These are phyloP conservation scores for Beta lomatogona DNA, from an alignment of 179 eudicot species.

Conservation along the genomic window DNA sequence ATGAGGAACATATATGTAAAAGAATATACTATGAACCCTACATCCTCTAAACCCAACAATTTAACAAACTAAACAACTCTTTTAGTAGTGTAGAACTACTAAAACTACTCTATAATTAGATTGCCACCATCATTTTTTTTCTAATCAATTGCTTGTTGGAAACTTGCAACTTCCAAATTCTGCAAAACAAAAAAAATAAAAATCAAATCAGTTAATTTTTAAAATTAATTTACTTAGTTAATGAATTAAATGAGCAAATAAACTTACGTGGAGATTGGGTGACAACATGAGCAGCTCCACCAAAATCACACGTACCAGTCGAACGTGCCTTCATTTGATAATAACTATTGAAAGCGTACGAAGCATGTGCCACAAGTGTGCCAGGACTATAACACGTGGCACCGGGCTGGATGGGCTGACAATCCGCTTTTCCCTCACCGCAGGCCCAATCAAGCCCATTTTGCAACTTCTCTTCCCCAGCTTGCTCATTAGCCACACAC, in stretches of 20 bases:
- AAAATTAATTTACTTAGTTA: not conserved
- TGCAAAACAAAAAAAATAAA: constrained; percentile 33
- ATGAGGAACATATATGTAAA: not conserved
- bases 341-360: constrained; percentile 92
- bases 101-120: not conserved
- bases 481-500: constrained; percentile 84
- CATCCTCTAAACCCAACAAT: no score
- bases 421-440: constrained; percentile 94
- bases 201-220: not conserved
- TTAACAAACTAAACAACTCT: no score
- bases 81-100: not conserved
- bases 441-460: constrained; percentile 82
- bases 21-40: not conserved
- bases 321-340: constrained; percentile 65
- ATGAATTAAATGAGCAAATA: not conserved
- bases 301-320: constrained; percentile 84
- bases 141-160: constrained; percentile 54
- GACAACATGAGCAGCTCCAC: constrained; percentile 83
- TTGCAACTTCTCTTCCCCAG: constrained; percentile 53
- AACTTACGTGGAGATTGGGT: constrained; percentile 82
- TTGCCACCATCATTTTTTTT: not conserved
- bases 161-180: constrained; percentile 72
- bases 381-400: constrained; percentile 73
- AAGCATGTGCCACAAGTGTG: constrained; percentile 75
- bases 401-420: constrained; percentile 75